Conservation (phyloP, 169 alveolate genomes). For the Eimeria acervulina region DNA sequence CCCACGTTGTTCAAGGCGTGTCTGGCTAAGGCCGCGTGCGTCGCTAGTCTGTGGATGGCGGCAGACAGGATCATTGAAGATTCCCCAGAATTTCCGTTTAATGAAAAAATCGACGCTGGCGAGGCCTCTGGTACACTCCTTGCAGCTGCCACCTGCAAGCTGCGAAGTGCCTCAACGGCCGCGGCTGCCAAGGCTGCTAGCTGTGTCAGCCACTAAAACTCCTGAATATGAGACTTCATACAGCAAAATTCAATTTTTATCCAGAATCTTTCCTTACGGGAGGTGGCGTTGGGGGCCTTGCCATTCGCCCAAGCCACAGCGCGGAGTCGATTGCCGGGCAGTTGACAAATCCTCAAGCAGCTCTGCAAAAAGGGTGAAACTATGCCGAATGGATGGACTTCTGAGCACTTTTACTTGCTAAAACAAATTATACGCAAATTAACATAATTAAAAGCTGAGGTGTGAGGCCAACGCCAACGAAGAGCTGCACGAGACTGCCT, state of each 20-base stretch:
- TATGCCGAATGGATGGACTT: not conserved
- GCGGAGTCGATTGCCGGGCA: not conserved
- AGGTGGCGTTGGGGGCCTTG: not conserved
- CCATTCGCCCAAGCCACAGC: not conserved
- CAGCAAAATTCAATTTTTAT: not conserved
- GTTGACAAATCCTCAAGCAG: not conserved
- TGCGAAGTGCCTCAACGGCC: not conserved
- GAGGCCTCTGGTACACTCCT: not conserved
- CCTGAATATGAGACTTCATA: not conserved
- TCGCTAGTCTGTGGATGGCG: not conserved
- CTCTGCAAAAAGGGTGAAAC: not conserved
- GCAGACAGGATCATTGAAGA: not conserved
- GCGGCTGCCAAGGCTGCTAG: not conserved
- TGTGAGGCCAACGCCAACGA: not conserved
- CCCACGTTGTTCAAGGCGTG: not conserved
- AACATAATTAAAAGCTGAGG: not conserved
- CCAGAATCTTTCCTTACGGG: not conserved
- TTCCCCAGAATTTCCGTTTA: not conserved
- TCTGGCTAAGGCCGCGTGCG: not conserved
- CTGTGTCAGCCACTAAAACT: not conserved
- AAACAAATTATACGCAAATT: not conserved
- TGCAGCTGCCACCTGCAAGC: not conserved
- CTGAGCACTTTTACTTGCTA: not conserved
- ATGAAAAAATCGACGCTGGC: not conserved
- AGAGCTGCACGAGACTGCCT: not conserved